Conservation (phyloP, 495 filamentous ascomycete species). For the Penicillium nucicola region DNA sequence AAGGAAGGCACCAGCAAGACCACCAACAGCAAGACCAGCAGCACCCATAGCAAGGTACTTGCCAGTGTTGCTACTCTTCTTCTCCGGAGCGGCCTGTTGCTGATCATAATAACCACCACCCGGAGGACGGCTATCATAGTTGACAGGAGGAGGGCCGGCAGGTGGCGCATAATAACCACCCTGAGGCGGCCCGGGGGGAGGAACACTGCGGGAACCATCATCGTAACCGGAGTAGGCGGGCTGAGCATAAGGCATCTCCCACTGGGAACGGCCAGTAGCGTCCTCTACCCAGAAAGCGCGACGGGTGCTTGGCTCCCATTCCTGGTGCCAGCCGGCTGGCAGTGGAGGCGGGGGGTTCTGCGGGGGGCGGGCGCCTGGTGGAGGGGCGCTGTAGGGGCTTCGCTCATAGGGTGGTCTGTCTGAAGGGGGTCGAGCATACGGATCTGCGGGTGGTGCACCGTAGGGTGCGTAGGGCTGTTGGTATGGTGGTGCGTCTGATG, state of each 20-base stretch:
- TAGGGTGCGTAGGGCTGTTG: slow-evolving; percentile 9
- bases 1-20: slow-evolving; percentile 53
- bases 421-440: slow-evolving; percentile 10
- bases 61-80: slow-evolving; percentile 34
- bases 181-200: slow-evolving; percentile 16
- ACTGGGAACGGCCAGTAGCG: slow-evolving; percentile 57
- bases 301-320: slow-evolving; percentile 54
- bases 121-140: slow-evolving; percentile 7
- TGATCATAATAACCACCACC: slow-evolving; percentile 11
- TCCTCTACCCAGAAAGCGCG: slow-evolving; percentile 61
- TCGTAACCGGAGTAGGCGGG: slow-evolving; percentile 10
- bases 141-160: slow-evolving; percentile 13
- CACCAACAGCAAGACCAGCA: slow-evolving; percentile 55
- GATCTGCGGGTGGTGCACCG: slow-evolving; percentile 16
- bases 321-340: slow-evolving; percentile 56
- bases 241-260: slow-evolving; percentile 46
- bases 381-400: slow-evolving; percentile 19
- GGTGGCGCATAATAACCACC: slow-evolving; percentile 26
- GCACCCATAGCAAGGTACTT: slow-evolving; percentile 49
- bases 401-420: slow-evolving; percentile 16
- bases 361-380: slow-evolving; percentile 28
- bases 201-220: slow-evolving; percentile 21
- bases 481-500: slow-evolving; percentile 11
- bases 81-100: slow-evolving; percentile 31
- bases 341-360: slow-evolving; percentile 46